Evolutionary conservation across 148 eudicot species (phyloP).

Genomic region (Beta vulgaris): DNA sequence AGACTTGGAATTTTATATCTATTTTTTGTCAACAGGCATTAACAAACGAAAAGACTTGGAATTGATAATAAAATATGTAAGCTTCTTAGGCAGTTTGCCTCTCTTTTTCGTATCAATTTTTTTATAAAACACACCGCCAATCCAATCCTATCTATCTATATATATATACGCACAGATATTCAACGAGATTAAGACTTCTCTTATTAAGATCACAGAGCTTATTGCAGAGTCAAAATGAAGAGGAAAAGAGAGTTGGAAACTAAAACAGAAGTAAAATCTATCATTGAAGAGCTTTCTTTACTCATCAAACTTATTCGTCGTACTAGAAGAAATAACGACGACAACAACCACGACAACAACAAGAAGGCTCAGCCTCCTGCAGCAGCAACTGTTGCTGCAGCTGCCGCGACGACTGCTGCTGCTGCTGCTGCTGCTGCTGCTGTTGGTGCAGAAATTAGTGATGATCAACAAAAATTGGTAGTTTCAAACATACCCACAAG

Average conservation of each 20-base stretch:
- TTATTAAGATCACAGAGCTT: not conserved
- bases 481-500: constrained; percentile 42
- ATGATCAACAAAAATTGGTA: constrained; percentile 11
- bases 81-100: not conserved
- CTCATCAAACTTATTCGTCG: constrained; percentile 27
- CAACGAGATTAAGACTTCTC: constrained; percentile 11
- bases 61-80: not conserved
- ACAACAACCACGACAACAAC: not conserved
- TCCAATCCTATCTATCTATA: not conserved
- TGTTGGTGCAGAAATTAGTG: not conserved
- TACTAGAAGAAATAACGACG: not conserved
- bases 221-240: constrained; percentile 18
- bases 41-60: not conserved
- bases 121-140: not conserved
- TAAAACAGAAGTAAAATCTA: constrained; percentile 53
- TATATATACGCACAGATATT: not conserved
- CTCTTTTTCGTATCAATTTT: not conserved
- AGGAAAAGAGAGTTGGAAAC: constrained; percentile 47
- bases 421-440: not conserved
- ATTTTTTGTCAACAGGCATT: too few relatives aligned
- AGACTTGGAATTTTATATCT: too few relatives aligned
- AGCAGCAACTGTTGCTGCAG: not conserved
- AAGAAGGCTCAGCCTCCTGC: not conserved
- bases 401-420: not conserved
- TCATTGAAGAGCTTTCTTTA: constrained; percentile 65